Percentiles rank a stretch among this genome's conserved stretches.
These are phyloP conservation scores for Murraya koenigii DNA, from an alignment of 345 rosid genomes.

Conservation along the genomic window DNA sequence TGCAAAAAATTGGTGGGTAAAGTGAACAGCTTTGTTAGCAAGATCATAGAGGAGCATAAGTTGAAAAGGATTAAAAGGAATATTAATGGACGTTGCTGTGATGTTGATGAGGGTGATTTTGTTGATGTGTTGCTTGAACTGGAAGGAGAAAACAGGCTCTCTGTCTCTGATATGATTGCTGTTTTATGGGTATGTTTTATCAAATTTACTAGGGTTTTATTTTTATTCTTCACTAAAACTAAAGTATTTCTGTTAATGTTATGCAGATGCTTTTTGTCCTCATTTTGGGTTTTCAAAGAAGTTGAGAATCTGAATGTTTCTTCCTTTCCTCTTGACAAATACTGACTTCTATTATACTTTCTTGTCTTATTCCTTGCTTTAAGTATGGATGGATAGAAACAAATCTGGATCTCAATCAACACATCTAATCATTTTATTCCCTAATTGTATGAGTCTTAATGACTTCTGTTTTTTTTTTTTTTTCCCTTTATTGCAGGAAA, in stretches of 20 bases:
- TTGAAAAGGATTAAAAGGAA: conserved; percentile 18
- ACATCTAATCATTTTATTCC: not conserved
- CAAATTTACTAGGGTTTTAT: conserved; percentile 3
- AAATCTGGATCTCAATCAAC: not conserved
- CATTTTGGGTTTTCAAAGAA: conserved; percentile 12
- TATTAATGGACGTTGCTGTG: not conserved
- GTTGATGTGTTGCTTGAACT: conserved; percentile 75
- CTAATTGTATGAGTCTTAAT: not conserved
- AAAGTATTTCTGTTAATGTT: not conserved
- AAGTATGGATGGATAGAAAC: not conserved
- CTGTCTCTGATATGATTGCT: conserved; percentile 75
- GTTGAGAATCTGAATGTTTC: conserved; percentile 25
- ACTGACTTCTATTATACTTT: conserved; percentile 6
- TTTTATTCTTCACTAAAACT: not conserved
- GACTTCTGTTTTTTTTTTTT: no score
- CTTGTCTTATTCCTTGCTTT: conserved; percentile 1
- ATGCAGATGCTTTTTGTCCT: conserved; percentile 1
- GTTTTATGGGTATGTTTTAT: conserved; percentile 67
- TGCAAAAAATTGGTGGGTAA: conserved; percentile 46
- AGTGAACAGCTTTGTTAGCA: conserved; percentile 60
- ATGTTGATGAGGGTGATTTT: conserved; percentile 43
- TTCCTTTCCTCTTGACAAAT: not conserved
- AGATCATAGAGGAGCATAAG: conserved; percentile 60
- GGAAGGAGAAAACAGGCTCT: conserved; percentile 51
- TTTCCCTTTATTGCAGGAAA: conserved; percentile 36